Base-by-base conservation (phyloP, 768 basidiomycete species). In the Mycena pura region DNA sequence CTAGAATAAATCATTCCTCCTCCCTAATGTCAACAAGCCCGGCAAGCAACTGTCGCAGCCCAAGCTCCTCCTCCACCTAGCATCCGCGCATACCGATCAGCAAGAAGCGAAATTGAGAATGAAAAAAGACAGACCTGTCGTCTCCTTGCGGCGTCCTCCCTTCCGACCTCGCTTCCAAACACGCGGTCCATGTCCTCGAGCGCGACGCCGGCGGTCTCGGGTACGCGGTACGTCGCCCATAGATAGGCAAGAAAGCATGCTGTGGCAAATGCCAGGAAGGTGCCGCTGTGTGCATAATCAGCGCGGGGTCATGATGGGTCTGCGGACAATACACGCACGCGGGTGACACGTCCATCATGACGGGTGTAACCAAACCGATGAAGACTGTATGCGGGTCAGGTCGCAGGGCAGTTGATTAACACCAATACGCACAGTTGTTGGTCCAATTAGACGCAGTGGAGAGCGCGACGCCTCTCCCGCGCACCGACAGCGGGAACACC, bases 401-500 rank as follows among this genome's bases (percentile, higher is more conserved):
- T 51, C 38, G n/a, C n/a, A 44, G 10, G 44, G 55, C 29, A 4
- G 31, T 32, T 0, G 21, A 36, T 17, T 7, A 45, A 41, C 5
- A 48, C 1, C 15, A 43, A 53, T 14, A 73, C 82, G 2, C 48
- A 88, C 89, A 94, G 59, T 94, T 94, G 68, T 93, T 93, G 24
- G 84, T 67, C 92, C 92, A 94, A 65, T 91, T 92, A n/a, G 89
- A 91, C 3, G 91, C 89, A 2, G 93, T 94, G 19, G 91, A 87
- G 21, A 96, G 68, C 22, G 92, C 86, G 5, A 95, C 93, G 46
- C 94, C 94, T 69, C 88, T 88, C 65, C 90, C 89, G 62, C 93
- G 81, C 76, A 91, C 82, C 3, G 90, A 89, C 0, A 91, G 76
- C 1, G 93, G 86, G 69, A 94, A 93, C 2, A 95, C 86, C 73